A percentile compares a stretch with the other conserved stretches of the same genome.
phyloP scores from a whole-genome alignment of 495 filamentous ascomycete species.

The Daldinia loculata region DNA sequence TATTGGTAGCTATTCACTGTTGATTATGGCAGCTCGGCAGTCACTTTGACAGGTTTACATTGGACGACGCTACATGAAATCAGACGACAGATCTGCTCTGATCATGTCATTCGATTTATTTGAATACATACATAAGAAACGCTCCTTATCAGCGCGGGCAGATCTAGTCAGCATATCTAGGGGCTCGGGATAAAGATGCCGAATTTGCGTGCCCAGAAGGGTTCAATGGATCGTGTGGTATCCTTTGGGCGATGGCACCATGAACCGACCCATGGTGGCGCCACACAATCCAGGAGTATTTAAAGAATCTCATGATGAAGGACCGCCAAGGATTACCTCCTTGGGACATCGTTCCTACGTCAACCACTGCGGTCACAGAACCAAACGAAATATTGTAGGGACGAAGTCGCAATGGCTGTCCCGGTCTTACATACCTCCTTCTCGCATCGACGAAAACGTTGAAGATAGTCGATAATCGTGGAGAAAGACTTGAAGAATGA shows the following conservation, averaged over 20 bases:
- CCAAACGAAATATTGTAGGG: slow-evolving; percentile 30
- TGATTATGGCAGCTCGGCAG: slow-evolving; percentile 16
- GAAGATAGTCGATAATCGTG: slow-evolving; percentile 7
- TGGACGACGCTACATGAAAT: slow-evolving; percentile 31
- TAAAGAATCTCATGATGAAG: slow-evolving; percentile 32
- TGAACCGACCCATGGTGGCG: slow-evolving; percentile 29
- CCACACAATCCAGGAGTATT: slow-evolving; percentile 21
- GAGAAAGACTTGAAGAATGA: slow-evolving; percentile 7
- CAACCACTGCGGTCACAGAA: slow-evolving; percentile 15
- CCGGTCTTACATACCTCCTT: neutral
- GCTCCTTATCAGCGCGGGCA: slow-evolving; percentile 16
- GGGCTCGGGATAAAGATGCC: slow-evolving; percentile 28
- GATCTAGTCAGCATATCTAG: slow-evolving; percentile 14
- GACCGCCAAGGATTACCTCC: slow-evolving; percentile 33
- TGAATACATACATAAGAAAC: slow-evolving; percentile 15
- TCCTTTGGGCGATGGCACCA: slow-evolving; percentile 35
- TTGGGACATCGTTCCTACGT: slow-evolving; percentile 21
- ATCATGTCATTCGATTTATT: slow-evolving; percentile 32
- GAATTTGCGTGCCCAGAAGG: slow-evolving; percentile 18
- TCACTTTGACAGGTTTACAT: slow-evolving; percentile 15
- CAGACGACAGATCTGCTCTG: slow-evolving; percentile 34
- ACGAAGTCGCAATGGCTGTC: slow-evolving; percentile 14
- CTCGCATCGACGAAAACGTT: neutral
- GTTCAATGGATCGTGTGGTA: slow-evolving; percentile 28
- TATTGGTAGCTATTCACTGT: slow-evolving; percentile 1